These are phyloP conservation scores for Microdochium paspali DNA, from an alignment of 2,329 filamentous ascomycete genomes.

Conservation along the genomic window DNA sequence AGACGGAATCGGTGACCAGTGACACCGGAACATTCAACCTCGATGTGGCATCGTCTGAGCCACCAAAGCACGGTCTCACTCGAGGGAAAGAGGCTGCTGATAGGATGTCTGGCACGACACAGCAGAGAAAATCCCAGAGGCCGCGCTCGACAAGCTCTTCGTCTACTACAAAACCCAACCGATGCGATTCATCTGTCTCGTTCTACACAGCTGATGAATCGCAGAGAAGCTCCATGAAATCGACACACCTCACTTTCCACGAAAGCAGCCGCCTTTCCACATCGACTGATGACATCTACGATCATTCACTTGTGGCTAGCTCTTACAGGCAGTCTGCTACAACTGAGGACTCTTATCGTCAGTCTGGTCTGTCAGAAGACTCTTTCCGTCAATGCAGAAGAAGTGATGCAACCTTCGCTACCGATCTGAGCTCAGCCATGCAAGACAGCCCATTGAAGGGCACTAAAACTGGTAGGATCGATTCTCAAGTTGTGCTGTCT, in stretches of 20 bases:
- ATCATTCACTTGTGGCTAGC: background rate
- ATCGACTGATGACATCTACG: background rate
- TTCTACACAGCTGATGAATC: constrained; percentile 1
- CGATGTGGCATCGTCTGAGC: too few relatives aligned
- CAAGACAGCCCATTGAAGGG: background rate
- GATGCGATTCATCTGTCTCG: background rate
- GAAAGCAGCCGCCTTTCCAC: background rate
- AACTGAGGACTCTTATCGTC: constrained; percentile 7
- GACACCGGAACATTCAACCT: too few relatives aligned
- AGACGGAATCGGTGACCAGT: too few relatives aligned
- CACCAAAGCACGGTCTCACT: too few relatives aligned
- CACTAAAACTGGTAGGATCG: background rate
- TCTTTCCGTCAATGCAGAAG: constrained; percentile 8
- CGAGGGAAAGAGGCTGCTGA: too few relatives aligned
- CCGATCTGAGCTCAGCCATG: background rate
- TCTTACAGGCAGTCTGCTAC: constrained; percentile 4
- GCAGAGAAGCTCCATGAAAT: constrained; percentile 7
- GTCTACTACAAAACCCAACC: background rate
- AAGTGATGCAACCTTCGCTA: constrained; percentile 7
- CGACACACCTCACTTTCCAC: background rate
- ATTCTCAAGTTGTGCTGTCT: background rate
- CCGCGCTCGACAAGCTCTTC: background rate
- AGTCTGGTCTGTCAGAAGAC: constrained; percentile 7
- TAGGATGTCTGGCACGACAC: background rate
- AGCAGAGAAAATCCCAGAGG: background rate